Evolutionary conservation across 208 protist species (phyloP).

Genomic region (Crithidia fasciculata): DNA sequence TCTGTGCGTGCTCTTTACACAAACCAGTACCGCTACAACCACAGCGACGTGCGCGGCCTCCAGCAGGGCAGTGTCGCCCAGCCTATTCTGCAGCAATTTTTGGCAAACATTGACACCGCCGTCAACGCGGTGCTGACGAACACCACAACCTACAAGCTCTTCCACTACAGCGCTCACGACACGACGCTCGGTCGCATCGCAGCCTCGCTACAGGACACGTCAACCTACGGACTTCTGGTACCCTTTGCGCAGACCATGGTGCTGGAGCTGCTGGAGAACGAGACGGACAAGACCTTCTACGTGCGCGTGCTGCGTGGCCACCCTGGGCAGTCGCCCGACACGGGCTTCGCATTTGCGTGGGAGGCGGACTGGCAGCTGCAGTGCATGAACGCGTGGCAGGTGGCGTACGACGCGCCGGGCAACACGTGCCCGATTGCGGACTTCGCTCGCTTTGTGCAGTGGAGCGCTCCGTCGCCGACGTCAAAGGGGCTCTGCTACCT

Average conservation of each 20-base stretch:
- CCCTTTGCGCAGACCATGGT: conserved; percentile 59
- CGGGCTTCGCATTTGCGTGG: conserved; percentile 37
- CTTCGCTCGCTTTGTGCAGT: conserved; percentile 47
- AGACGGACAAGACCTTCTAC: conserved; percentile 30
- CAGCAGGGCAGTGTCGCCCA: conserved; percentile 25
- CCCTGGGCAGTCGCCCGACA: conserved; percentile 43
- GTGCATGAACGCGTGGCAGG: conserved; percentile 39
- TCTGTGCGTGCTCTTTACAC: conserved; percentile 8
- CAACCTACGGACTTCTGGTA: conserved; percentile 36
- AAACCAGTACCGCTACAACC: conserved; percentile 25
- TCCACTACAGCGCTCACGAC: conserved; percentile 66
- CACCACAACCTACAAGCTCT: conserved; percentile 44
- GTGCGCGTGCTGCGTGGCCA: conserved; percentile 61
- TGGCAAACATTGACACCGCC: conserved; percentile 39
- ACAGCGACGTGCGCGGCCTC: conserved; percentile 15
- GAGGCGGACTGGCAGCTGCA: conserved; percentile 40
- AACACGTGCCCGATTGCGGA: conserved; percentile 57
- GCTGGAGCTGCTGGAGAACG: conserved; percentile 57
- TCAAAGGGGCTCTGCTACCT: conserved; percentile 56
- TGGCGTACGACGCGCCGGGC: conserved; percentile 34
- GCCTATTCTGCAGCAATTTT: conserved; percentile 36
- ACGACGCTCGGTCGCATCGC: conserved; percentile 40
- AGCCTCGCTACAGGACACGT: conserved; percentile 47
- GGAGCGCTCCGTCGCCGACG: conserved; percentile 33
- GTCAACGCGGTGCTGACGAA: conserved; percentile 10